These are phyloP conservation scores for Aspergillus puulaauensis DNA, from an alignment of 2,329 filamentous ascomycete species.

Conservation along the genomic window DNA sequence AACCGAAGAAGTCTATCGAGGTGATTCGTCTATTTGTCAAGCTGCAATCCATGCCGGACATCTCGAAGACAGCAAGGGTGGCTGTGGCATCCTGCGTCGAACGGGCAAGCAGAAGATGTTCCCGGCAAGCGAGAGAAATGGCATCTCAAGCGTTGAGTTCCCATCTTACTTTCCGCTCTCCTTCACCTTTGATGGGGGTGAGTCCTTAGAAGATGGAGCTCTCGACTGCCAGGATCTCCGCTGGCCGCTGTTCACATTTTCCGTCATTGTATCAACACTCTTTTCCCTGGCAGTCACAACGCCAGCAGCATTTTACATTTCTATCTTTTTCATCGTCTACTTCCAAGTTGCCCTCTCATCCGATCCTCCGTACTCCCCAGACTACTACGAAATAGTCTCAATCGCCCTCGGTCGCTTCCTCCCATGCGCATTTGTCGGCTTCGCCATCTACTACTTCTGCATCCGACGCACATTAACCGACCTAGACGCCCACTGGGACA, in stretches of 20 bases:
- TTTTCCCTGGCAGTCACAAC: slow-evolving; percentile 58
- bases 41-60: slow-evolving; percentile 61
- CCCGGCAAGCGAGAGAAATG: slow-evolving; percentile 46
- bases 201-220: slow-evolving; percentile 7
- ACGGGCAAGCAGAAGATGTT: slow-evolving; percentile 53
- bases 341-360: slow-evolving; percentile 62
- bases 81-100: slow-evolving; percentile 56
- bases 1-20: slow-evolving; percentile 51
- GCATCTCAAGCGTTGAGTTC: slow-evolving; percentile 55
- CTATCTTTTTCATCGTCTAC: slow-evolving; percentile 56
- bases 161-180: slow-evolving; percentile 59
- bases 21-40: slow-evolving; percentile 61
- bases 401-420: slow-evolving; percentile 58
- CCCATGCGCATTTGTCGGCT: slow-evolving; percentile 59
- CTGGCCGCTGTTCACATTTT: slow-evolving; percentile 58
- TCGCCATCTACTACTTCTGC: slow-evolving; percentile 57
- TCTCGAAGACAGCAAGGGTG: slow-evolving; percentile 53
- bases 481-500: slow-evolving; percentile 59
- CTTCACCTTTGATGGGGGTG: slow-evolving; percentile 52
- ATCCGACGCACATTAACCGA: slow-evolving; percentile 49
- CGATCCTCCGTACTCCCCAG: slow-evolving; percentile 56
- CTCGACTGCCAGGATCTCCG: slow-evolving; percentile 55
- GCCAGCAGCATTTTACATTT: slow-evolving; percentile 56
- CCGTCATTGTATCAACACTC: slow-evolving; percentile 54
- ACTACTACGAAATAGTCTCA: slow-evolving; percentile 56